Evolutionary conservation across 495 filamentous ascomycete genomes (phyloP), one percentile per base, ranked within the genome.

Genomic region (Penicillium lividum): DNA sequence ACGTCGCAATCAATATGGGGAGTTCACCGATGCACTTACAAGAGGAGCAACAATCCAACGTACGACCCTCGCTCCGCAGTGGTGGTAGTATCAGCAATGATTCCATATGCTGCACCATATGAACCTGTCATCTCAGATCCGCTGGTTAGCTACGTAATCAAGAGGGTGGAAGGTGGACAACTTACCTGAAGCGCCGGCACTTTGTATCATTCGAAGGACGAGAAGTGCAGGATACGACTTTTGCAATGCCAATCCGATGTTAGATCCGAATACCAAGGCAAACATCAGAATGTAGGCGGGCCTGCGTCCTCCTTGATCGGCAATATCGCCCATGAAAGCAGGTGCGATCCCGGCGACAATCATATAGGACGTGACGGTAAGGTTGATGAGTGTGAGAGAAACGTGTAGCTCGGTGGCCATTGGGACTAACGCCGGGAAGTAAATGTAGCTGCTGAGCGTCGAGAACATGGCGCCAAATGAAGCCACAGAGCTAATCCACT

Each of bases 341-440:
- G 82, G 81, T 9, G 79, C 73, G 7, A 85, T 54, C 10, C 75
- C 46, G 54, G 18, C 15, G 33, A 60, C 28, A 64, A 81, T 76
- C 66, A 81, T 72, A 55, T 80, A 84, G 3, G 75, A 67, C 0
- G 78, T 84, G n/a, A 83, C 61, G 0, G 79, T 82, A 11, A 84
- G 61, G 46, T 82, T 82, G 48, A 83, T 81, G 44, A 71, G 48
- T 9, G 69, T 61, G 3, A 60, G 56, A 11, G 70, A 76, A 11
- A 79, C 75, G 22, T 22, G 22, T 22, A 33, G 31, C 9, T 33
- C 3, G 9, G 31, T 10, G 31, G 31, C 31, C 3, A 33, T 33
- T 33, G 31, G 31, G 7, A 33, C 31, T 10, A 33, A 10, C 9
- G 31, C 31, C 31, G 31, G 31, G 31, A 33, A 33, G 9, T 33